These are phyloP conservation scores for Lactarius pseudohatsudake DNA, from an alignment of 768 basidiomycete genomes.

Conservation along the genomic window DNA sequence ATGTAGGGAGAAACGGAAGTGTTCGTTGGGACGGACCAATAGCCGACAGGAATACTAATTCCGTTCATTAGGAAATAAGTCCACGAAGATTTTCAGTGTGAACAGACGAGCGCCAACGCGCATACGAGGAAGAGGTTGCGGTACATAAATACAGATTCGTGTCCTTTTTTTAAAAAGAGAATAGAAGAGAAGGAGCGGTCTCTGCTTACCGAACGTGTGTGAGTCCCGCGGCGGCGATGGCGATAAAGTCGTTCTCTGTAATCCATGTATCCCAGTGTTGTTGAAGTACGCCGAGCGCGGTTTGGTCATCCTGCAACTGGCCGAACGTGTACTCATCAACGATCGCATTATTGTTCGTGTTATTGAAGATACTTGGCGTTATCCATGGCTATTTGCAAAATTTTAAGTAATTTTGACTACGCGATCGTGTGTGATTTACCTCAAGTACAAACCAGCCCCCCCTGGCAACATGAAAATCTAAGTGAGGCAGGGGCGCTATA, in stretches of 20 bases:
- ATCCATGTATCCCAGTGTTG: slow-evolving; percentile 67
- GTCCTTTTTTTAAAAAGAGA: not conserved
- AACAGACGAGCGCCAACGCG: slow-evolving; percentile 2
- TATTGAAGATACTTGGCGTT: slow-evolving; percentile 69
- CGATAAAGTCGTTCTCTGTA: slow-evolving; percentile 66
- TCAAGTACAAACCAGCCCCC: slow-evolving; percentile 68
- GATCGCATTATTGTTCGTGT: slow-evolving; percentile 53
- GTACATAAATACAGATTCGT: not conserved
- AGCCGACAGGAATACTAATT: slow-evolving; percentile 65
- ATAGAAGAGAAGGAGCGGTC: not conserved
- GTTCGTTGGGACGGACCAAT: slow-evolving; percentile 76
- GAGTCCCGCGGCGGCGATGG: slow-evolving; percentile 63
- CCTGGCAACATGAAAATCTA: slow-evolving; percentile 34
- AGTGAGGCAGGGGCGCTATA: not conserved
- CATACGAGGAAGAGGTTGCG: not conserved
- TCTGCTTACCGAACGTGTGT: slow-evolving; percentile 63
- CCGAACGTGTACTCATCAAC: slow-evolving; percentile 67
- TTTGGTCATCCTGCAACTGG: slow-evolving; percentile 45
- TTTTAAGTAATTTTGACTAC: not conserved
- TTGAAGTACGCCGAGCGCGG: slow-evolving; percentile 45
- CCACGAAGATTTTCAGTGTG: not conserved
- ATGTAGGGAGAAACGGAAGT: slow-evolving; percentile 54
- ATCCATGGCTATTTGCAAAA: slow-evolving; percentile 62
- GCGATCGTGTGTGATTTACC: slow-evolving; percentile 35
- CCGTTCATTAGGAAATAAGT: slow-evolving; percentile 4